Base-by-base conservation (phyloP, 2,329 filamentous ascomycete genomes). In the Colletotrichum sp. region DNA sequence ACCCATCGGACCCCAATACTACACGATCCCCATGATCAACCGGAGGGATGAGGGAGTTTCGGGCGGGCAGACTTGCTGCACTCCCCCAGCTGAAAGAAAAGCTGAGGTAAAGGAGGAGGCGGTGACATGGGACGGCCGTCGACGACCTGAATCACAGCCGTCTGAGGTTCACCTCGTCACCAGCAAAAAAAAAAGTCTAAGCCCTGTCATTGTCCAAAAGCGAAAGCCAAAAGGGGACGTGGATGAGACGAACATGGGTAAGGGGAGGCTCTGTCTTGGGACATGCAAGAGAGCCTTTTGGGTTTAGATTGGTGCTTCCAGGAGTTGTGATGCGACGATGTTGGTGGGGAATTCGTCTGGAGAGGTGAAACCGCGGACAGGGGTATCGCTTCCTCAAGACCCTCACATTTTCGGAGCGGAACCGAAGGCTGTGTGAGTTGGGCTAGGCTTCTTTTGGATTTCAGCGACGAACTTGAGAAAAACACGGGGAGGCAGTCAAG, bases 191-290 rank as follows among this genome's bases (percentile, higher is more conserved):
- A 48, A 60, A 68, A 68, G 66, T 16, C 32, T 28, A 34, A 67
- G 66, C 52, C 48, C 52, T 56, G 66, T 68, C 48, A 67, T 5
- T 48, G 10, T n/a, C 58, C n/a, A 22, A 64, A 30, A 55, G 18
- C 28, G 25, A 60, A 60, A 70, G 18, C 55, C 58, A 64, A 61
- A 61, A 61, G 43, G 27, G 48, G 10, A 36, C n/a, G 28, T 22
- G 70, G 16, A 76, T 76, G 74, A 76, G 70, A 76, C 74, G 70
- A 76, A 76, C 70, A 73, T 64, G 74, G 70, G 74, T 39, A 25
- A 30, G 48, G 64, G 34, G 66, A 34, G 43, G 43, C 62, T 64
- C 55, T 56, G 32, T 36, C n/a, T 2, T n/a, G 34, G 39, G 18
- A 66, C 43, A 61, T 61, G 66, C 66, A 48, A 69, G 9, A 27